A percentile compares a stretch with the other conserved stretches of the same genome.
Evolutionary conservation across 2,329 filamentous ascomycete species (phyloP).

Genomic region (Macrophomina pseudophaseolina): DNA sequence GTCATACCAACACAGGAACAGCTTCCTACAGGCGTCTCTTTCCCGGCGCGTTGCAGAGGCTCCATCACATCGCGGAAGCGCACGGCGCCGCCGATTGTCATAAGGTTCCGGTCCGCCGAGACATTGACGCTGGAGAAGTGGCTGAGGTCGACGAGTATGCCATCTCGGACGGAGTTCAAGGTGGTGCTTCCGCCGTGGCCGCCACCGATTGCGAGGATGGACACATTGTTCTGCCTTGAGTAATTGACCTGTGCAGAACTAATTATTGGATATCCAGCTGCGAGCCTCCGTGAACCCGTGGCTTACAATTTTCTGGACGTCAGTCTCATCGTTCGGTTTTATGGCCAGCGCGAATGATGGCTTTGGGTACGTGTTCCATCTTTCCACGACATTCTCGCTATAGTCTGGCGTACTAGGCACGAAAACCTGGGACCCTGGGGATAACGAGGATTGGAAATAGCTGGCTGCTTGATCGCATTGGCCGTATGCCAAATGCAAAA

Average conservation of each 20-base stretch:
- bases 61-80: constrained; percentile 36
- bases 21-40: constrained; percentile 38
- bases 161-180: constrained; percentile 34
- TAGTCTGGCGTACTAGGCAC: too few relatives aligned
- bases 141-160: constrained; percentile 41
- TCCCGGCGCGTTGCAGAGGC: constrained; percentile 35
- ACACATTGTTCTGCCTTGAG: constrained; percentile 28
- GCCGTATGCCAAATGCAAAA: too few relatives aligned
- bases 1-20: constrained; percentile 53
- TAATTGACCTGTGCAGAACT: not conserved
- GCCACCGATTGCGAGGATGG: constrained; percentile 44
- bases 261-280: too few relatives aligned
- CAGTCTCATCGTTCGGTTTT: too few relatives aligned
- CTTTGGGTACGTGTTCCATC: too few relatives aligned
- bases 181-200: constrained; percentile 41
- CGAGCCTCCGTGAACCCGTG: too few relatives aligned
- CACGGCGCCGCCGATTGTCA: constrained; percentile 37
- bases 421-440: too few relatives aligned
- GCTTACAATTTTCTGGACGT: too few relatives aligned
- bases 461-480: too few relatives aligned
- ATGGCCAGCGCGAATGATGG: too few relatives aligned
- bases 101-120: constrained; percentile 31
- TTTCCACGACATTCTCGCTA: too few relatives aligned
- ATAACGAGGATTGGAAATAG: too few relatives aligned
- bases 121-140: constrained; percentile 36